A percentile compares a stretch with the other conserved stretches of the same genome.
Evolutionary conservation across 306 rosid genomes (phyloP).

Genomic region (Alnus glutinosa): DNA sequence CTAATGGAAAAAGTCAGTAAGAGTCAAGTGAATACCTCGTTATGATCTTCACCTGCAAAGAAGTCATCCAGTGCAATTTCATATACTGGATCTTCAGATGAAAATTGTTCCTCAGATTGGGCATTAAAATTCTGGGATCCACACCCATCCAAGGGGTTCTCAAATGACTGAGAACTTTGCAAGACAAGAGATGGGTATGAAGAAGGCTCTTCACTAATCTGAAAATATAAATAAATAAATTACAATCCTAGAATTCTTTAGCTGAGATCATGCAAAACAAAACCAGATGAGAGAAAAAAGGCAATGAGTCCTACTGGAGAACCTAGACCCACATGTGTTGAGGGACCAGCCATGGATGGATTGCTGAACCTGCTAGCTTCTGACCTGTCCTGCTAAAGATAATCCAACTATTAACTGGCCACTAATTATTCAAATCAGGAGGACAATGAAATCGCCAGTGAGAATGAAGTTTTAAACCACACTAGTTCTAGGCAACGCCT

Average conservation of each 20-base stretch:
- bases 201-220: conserved; percentile 94
- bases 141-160: conserved; percentile 71
- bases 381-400: conserved; percentile 66
- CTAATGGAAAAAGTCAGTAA: conserved; percentile 4
- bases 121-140: conserved; percentile 79
- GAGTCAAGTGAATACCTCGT: conserved; percentile 56
- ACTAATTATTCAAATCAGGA: conserved; percentile 12
- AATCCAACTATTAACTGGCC: conserved; percentile 30
- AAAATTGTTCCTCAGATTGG: conserved; percentile 64
- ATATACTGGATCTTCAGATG: conserved; percentile 67
- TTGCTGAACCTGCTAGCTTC: conserved; percentile 61
- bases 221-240: too few relatives aligned
- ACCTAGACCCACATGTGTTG: conserved; percentile 55
- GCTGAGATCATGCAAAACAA: not conserved
- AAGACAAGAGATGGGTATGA: conserved; percentile 44
- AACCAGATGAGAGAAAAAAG: conserved; percentile 2
- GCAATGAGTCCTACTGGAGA: conserved; percentile 65
- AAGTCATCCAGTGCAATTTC: conserved; percentile 94
- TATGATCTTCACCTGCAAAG: conserved; percentile 94
- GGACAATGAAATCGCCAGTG: not conserved
- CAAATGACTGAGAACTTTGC: conserved; percentile 60
- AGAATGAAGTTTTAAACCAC: too few relatives aligned
- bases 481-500: too few relatives aligned
- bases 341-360: conserved; percentile 57
- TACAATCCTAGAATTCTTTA: not conserved